Conservation (phyloP, 1,284 basidiomycete species). For the Cryptococcus depauperatus region DNA sequence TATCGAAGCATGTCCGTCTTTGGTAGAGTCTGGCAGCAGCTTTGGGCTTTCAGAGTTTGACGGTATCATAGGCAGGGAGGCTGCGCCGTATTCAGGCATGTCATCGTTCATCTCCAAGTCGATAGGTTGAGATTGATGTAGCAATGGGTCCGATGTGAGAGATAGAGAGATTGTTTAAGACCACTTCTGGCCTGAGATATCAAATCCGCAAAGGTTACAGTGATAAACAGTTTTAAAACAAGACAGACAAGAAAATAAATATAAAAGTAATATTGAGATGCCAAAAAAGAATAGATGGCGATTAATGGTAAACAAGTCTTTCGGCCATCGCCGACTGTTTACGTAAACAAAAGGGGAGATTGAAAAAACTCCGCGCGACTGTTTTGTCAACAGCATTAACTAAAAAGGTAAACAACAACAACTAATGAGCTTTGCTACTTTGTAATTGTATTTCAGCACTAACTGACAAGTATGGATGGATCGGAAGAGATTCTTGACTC, state of each 20-base stretch:
- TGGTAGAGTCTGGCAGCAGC: background rate
- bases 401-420: background rate
- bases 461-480: background rate
- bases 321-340: background rate
- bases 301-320: background rate
- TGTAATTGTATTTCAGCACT: background rate
- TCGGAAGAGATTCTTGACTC: constrained; percentile 11
- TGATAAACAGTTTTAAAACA: too few species aligned
- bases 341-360: too few species aligned
- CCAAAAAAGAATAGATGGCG: too few species aligned
- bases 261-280: too few species aligned
- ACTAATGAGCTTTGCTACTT: background rate
- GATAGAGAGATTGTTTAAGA: too few species aligned
- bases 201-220: too few species aligned
- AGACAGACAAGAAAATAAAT: too few species aligned
- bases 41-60: constrained; percentile 2
- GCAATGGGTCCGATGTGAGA: too few species aligned
- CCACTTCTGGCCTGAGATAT: too few species aligned
- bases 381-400: background rate
- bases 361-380: background rate
- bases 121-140: too few species aligned
- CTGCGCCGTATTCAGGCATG: constrained; percentile 15
- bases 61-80: constrained; percentile 8
- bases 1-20: constrained; percentile 18
- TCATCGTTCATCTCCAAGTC: too few species aligned